phyloP scores from a whole-genome alignment of 495 filamentous ascomycete genomes.

The Hyaloscypha bicolor region DNA sequence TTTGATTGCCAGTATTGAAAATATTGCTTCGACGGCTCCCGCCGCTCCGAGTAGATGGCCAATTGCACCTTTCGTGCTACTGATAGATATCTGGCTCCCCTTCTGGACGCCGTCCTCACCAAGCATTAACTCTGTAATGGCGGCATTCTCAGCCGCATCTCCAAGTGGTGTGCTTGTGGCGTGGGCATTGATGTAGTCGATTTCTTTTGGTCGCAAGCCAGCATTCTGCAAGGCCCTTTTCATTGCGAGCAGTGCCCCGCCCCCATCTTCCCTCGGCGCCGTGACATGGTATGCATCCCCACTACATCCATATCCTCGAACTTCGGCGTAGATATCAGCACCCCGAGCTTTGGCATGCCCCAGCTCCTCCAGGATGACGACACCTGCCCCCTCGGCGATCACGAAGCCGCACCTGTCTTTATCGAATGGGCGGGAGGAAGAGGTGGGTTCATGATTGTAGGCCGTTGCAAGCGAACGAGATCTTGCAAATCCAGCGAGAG shows the following conservation, averaged over 20 bases:
- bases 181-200: constrained; percentile 96
- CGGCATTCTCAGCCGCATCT: constrained; percentile 84
- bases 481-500: constrained; percentile 87
- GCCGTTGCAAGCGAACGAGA: constrained; percentile 81
- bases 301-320: constrained; percentile 85
- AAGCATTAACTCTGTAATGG: constrained; percentile 77
- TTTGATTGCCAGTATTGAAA: constrained; percentile 73
- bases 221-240: constrained; percentile 78
- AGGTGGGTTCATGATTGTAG: constrained; percentile 73
- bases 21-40: constrained; percentile 85
- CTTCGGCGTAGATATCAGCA: constrained; percentile 84
- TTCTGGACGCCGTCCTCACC: constrained; percentile 65
- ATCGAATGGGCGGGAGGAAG: constrained; percentile 88
- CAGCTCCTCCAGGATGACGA: constrained; percentile 86
- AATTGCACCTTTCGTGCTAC: constrained; percentile 90
- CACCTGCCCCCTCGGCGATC: constrained; percentile 87
- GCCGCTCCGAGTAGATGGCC: constrained; percentile 92
- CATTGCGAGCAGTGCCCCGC: constrained; percentile 84
- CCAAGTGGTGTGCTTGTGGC: constrained; percentile 86
- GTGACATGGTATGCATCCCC: constrained; percentile 93
- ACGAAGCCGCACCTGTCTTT: constrained; percentile 82
- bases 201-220: constrained; percentile 60
- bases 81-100: constrained; percentile 75
- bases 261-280: constrained; percentile 77
- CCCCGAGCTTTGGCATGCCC: constrained; percentile 81